phyloP scores from a whole-genome alignment of 2,329 filamentous ascomycete species.

The Pseudogymnoascus sp. region DNA sequence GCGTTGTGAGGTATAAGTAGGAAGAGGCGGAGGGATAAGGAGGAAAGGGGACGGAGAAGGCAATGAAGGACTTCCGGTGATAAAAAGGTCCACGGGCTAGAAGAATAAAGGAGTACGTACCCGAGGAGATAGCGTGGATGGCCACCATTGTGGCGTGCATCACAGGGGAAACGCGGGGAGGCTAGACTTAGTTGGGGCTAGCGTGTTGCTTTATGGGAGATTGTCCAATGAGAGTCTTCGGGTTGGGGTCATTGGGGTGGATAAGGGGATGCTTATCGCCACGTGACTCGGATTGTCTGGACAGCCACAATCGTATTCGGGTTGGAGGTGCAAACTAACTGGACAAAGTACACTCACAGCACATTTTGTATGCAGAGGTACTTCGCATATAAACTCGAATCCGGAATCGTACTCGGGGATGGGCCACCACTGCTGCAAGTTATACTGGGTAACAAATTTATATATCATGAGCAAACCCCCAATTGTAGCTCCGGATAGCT shows the following conservation, averaged over 20 bases:
- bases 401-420: not conserved
- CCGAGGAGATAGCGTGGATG: not conserved
- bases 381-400: conserved; percentile 5
- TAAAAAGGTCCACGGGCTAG: not conserved
- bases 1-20: not conserved
- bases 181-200: not conserved
- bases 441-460: not conserved
- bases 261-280: not conserved
- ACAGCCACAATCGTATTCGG: conserved; percentile 3
- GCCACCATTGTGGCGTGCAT: not conserved
- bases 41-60: not conserved
- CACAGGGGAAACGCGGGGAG: not conserved
- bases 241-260: not conserved
- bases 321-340: not conserved
- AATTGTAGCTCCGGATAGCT: not conserved
- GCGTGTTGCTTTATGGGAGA: not conserved
- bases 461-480: not conserved
- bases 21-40: not conserved
- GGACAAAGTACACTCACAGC: not conserved
- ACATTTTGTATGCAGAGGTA: not conserved
- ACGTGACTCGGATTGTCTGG: not conserved
- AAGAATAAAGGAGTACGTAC: conserved; percentile 6
- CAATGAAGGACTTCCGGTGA: not conserved
- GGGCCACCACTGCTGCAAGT: not conserved
- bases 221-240: not conserved